Conservation (phyloP, 352 stramenopile species). For the Albugo laibachii region DNA sequence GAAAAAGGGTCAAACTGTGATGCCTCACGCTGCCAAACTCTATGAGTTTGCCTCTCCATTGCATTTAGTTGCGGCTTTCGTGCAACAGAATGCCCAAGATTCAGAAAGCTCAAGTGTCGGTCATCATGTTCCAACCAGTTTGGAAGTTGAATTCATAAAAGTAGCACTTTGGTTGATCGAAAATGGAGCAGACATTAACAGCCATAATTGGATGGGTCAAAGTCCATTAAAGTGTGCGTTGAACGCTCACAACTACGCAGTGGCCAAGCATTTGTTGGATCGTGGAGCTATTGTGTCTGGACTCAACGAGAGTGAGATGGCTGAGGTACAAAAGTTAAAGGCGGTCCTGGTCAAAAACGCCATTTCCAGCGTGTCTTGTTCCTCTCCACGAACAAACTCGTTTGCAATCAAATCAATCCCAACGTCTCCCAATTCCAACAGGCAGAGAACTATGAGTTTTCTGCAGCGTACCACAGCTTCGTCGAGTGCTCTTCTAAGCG, state of each 20-base stretch:
- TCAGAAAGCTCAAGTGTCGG: neutral
- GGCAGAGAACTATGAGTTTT: no score
- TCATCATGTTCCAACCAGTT: neutral
- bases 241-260: slow-evolving; percentile 19
- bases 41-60: slow-evolving; percentile 25
- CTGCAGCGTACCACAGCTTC: neutral
- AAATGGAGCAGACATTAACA: slow-evolving; percentile 45
- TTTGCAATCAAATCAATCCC: neutral
- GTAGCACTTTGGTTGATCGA: slow-evolving; percentile 55
- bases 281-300: slow-evolving; percentile 21
- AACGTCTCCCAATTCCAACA: no score
- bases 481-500: neutral
- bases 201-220: slow-evolving; percentile 19
- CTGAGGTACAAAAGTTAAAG: slow-evolving; percentile 29
- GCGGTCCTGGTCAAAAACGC: slow-evolving; percentile 25
- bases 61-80: slow-evolving; percentile 30
- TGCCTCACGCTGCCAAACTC: slow-evolving; percentile 5
- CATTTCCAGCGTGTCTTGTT: slow-evolving; percentile 36
- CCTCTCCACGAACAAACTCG: slow-evolving; percentile 3
- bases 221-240: slow-evolving; percentile 37
- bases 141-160: slow-evolving; percentile 33
- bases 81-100: neutral
- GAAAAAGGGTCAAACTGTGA: neutral
- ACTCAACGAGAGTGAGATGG: slow-evolving; percentile 19
- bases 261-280: slow-evolving; percentile 35